phyloP scores from a whole-genome alignment of 2,329 filamentous ascomycete genomes.

The Alternaria infectoria region DNA sequence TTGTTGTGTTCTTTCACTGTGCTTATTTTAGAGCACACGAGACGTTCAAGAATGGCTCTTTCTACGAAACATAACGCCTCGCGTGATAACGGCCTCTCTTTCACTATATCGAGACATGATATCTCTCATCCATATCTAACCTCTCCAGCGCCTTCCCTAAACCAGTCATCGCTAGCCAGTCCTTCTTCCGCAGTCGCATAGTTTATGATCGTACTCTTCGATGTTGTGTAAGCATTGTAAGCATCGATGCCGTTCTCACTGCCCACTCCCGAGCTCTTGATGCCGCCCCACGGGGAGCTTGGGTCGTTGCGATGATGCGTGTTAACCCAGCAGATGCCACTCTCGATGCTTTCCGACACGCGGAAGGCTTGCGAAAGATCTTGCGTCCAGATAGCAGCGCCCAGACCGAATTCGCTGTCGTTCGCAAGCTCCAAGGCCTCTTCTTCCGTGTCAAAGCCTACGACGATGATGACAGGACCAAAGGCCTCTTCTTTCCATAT shows the following conservation, averaged over 20 bases:
- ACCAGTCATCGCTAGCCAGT: conserved; percentile 69
- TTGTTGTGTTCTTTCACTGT: neutral
- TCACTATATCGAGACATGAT: neutral
- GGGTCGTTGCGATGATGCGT: conserved; percentile 74
- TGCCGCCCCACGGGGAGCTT: conserved; percentile 72
- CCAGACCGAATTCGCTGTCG: conserved; percentile 58
- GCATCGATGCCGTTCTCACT: conserved; percentile 73
- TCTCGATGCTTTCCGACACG: conserved; percentile 55
- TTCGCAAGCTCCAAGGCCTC: conserved; percentile 58
- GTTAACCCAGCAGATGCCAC: conserved; percentile 57
- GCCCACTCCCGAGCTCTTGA: conserved; percentile 68
- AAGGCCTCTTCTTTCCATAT: conserved; percentile 59
- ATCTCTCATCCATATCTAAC: conserved; percentile 63
- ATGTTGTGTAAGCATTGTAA: conserved; percentile 54
- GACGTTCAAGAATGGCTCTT: neutral
- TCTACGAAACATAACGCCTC: neutral
- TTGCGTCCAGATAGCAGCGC: conserved; percentile 59
- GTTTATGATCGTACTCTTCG: conserved; percentile 73
- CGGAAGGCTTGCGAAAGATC: conserved; percentile 57
- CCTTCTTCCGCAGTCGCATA: conserved; percentile 64
- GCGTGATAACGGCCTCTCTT: neutral
- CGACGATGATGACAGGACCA: conserved; percentile 58
- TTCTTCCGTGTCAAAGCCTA: conserved; percentile 55
- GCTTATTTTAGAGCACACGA: neutral
- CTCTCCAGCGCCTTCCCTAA: conserved; percentile 61